Evolutionary conservation across 805 yeast genomes (phyloP).

Genomic region (Suhomyces vadensis): DNA sequence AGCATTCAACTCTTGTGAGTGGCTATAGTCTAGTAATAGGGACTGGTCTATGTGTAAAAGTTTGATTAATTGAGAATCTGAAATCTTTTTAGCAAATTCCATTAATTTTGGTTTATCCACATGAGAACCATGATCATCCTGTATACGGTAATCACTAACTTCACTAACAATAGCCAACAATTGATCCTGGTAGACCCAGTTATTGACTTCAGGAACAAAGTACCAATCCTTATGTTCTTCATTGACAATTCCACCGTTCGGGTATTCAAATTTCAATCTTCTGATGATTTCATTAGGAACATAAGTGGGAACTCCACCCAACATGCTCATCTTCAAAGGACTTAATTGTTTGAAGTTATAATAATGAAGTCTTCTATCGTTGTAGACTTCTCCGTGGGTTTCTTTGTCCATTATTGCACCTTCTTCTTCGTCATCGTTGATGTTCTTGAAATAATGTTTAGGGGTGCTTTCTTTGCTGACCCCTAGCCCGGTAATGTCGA

Average conservation of each 20-base stretch:
- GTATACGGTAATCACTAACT: constrained; percentile 4
- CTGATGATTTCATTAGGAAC: constrained; percentile 15
- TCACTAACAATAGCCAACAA: constrained; percentile 7
- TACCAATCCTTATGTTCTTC: constrained; percentile 13
- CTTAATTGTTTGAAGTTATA: constrained; percentile 18
- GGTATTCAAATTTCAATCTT: constrained; percentile 8
- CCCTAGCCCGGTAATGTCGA: constrained; percentile 30
- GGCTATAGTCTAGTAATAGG: constrained; percentile 20
- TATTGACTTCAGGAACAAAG: constrained; percentile 19
- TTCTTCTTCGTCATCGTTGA: constrained; percentile 7
- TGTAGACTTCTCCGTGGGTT: constrained; percentile 16
- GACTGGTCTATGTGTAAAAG: constrained; percentile 23
- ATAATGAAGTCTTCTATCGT: constrained; percentile 19
- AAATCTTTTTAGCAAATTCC: constrained; percentile 20
- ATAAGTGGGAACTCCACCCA: constrained; percentile 19
- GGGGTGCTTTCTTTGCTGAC: constrained; percentile 1
- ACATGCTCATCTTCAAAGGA: constrained; percentile 20
- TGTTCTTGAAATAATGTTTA: constrained; percentile 1
- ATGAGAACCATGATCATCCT: constrained; percentile 2
- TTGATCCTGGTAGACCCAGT: constrained; percentile 20
- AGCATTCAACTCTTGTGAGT: constrained; percentile 16
- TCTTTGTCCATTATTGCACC: constrained; percentile 7
- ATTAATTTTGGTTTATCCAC: constrained; percentile 14
- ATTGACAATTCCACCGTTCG: constrained; percentile 1
- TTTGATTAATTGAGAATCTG: constrained; percentile 23